Percentiles rank a stretch among this genome's conserved stretches.
Conservation (phyloP, 108 stramenopile genomes). For the Mediolabrus comicus region DNA sequence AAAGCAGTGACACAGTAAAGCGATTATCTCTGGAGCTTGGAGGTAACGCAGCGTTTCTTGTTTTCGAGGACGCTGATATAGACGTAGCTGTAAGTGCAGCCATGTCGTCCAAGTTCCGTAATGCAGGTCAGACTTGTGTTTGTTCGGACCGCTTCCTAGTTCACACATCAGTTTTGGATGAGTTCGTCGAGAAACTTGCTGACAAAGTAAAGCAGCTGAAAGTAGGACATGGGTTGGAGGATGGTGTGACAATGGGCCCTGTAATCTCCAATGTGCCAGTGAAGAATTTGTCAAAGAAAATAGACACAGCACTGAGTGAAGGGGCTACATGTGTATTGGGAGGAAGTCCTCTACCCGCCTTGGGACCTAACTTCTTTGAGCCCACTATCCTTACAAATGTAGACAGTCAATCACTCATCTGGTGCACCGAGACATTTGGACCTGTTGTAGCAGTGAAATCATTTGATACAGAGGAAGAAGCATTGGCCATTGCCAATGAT, state of each 20-base stretch:
- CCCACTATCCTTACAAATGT: constrained; percentile 91
- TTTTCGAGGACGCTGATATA: constrained; percentile 91
- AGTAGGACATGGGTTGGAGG: constrained; percentile 73
- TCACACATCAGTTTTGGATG: constrained; percentile 71
- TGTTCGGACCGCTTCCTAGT: constrained; percentile 91
- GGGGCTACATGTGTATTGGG: constrained; percentile 78
- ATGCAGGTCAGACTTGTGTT: constrained; percentile 95
- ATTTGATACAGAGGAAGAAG: constrained; percentile 84
- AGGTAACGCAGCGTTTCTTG: constrained; percentile 93
- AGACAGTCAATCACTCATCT: constrained; percentile 53
- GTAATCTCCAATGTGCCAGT: constrained; percentile 69
- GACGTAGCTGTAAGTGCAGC: constrained; percentile 81
- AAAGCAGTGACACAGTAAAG: constrained; percentile 76
- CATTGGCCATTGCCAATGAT: constrained; percentile 77
- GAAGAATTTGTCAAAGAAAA: constrained; percentile 58
- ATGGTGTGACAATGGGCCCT: constrained; percentile 76
- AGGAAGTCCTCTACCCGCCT: constrained; percentile 47
- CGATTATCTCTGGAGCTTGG: constrained; percentile 81
- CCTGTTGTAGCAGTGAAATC: constrained; percentile 69
- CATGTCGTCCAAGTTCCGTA: constrained; percentile 86
- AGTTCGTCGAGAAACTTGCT: constrained; percentile 61
- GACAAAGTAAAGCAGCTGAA: constrained; percentile 40
- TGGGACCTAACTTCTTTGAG: constrained; percentile 76
- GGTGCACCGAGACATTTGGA: constrained; percentile 83
- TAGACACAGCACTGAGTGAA: constrained; percentile 69